Base-by-base conservation (phyloP, 495 filamentous ascomycete genomes). In the Glonium stellatum region DNA sequence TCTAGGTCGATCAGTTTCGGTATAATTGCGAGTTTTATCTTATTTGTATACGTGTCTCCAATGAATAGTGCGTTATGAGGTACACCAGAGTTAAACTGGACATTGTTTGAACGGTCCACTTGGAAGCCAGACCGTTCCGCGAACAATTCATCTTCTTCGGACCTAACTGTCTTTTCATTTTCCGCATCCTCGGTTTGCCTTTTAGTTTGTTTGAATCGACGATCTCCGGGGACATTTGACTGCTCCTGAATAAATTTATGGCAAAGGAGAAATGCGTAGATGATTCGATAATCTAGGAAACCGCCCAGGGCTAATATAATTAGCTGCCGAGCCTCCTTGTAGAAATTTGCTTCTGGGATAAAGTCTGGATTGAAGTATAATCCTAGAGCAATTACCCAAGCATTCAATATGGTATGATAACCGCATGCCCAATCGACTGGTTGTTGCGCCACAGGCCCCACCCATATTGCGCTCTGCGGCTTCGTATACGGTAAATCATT, bases 211-310 rank as follows among this genome's bases (percentile, higher is more conserved):
- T 44, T 13, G 23, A 58, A 58, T 9, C 55, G 37, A 19, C 57
- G 57, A 22, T 59, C 36, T 9, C 1, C 1, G 1, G 21, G 34
- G 15, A 50, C 34, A 6, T 19, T 52, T 12, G 15, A 11, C 15
- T 18, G 22, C 6, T 12, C 53, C 22, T 4, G 18, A 22, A 61
- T 36, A 15, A 55, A 56, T 13, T 49, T 25, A n/a, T 61, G 23
- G 42, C 58, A 61, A 8, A 34, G 51, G 4, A 61, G 41, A 48
- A 61, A 61, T 9, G 51, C 51, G 22, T 35, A 61, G 51, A 56
- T 35, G 25, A 55, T 35, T 8, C 31, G 35, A 22, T 25, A 61
- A 36, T 61, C 52, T 18, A 35, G 13, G 13, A 15, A 12, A 1
- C 58, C 58, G 13, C 25, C 52, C 10, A 27, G 18, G 9, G 46